Evolutionary conservation across 2,329 filamentous ascomycete genomes (phyloP), one percentile per base, ranked within the genome.

Genomic region (Botrytis byssoidea): DNA sequence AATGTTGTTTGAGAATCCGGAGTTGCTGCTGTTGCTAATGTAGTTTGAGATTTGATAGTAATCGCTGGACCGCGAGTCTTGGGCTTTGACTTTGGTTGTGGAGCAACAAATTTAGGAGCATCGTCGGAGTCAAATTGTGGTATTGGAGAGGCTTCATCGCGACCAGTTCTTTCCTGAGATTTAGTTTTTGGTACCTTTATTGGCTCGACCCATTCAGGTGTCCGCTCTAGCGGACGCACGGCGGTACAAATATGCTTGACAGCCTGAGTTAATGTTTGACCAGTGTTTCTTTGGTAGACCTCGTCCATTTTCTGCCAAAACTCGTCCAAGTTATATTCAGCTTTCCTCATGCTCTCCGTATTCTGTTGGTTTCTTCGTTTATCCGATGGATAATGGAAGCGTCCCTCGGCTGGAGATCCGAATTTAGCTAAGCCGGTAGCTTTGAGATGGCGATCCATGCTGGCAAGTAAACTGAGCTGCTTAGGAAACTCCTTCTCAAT

Each of bases 361-460:
- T 83, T 88, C 20, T 84, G 83, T 71, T 82, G 82, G 2, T 81
- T 88, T 2, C 83, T 83, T 16, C 82, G 84, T 75, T 86, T 87
- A 4, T 85, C 82, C 8, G 82, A 82, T 69, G 85, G 87, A 82
- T 84, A 89, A 60, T 74, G 74, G 80, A 79, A 79, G 12, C 72
- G 68, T 22, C 71, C 73, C 37, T 75, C 69, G 7, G 59, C 71
- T 16, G 77, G 77, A 18, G 46, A 51, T 5, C 70, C 76, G 46
- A 74, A 66, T 35, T 71, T 69, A 16, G 75, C 71, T 25, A 71
- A 16, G 35, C 46, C 32, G 16, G 3, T 42, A 69, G 14, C 32
- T 44, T 65, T 29, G n/a, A 64, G 22, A 44, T 64, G 20, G 61
- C 3, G 6, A 1, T 10, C 14, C 61, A 64, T 3, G 16, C 40